A percentile compares a stretch with the other conserved stretches of the same genome.
These are phyloP conservation scores for Kregervanrija delftensis DNA, from an alignment of 805 yeast genomes.

Conservation along the genomic window DNA sequence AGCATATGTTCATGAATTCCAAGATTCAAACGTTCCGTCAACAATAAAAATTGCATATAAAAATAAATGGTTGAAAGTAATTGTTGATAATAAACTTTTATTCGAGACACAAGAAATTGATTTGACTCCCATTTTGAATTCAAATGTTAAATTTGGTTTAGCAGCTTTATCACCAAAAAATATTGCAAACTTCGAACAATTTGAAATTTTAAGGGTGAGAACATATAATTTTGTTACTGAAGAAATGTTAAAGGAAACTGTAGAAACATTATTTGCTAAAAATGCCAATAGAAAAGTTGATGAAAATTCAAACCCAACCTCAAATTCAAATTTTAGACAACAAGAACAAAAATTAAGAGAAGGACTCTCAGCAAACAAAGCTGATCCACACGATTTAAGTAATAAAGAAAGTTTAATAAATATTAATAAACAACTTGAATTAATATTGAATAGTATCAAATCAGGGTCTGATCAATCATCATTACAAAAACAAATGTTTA, in stretches of 20 bases:
- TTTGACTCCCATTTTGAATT: constrained; percentile 30
- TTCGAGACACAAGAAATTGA: constrained; percentile 53
- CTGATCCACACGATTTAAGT: background rate
- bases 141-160: constrained; percentile 43
- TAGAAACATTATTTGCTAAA: constrained; percentile 22
- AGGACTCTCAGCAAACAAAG: constrained; percentile 3
- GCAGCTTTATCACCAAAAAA: constrained; percentile 39
- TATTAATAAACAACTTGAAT: constrained; percentile 3
- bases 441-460: background rate
- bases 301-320: background rate
- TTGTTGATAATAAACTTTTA: constrained; percentile 64
- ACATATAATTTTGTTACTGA: constrained; percentile 41
- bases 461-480: background rate
- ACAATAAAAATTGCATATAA: constrained; percentile 62
- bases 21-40: constrained; percentile 64
- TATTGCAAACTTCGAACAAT: constrained; percentile 40
- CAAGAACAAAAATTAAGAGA: constrained; percentile 9
- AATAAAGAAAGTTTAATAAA: background rate
- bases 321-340: background rate
- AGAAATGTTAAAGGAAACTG: constrained; percentile 17
- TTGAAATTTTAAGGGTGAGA: constrained; percentile 56
- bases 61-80: constrained; percentile 42
- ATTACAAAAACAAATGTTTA: constrained; percentile 5
- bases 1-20: constrained; percentile 36
- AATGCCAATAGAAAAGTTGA: constrained; percentile 10